These are phyloP conservation scores for Leishmania mexicana DNA, from an alignment of 208 protist species.

Conservation along the genomic window DNA sequence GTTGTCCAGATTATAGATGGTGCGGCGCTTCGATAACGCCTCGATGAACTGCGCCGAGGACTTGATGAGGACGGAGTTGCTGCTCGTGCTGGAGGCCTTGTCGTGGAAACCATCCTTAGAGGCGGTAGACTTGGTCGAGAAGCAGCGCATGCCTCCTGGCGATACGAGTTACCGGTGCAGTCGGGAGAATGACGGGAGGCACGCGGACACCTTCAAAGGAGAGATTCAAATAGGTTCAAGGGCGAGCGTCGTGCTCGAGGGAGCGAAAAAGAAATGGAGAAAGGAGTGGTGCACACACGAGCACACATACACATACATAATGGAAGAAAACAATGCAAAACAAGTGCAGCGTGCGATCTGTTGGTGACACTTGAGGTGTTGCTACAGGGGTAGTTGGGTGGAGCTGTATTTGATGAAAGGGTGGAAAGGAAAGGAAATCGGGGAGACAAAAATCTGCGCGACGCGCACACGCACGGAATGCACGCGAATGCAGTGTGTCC, in stretches of 20 bases:
- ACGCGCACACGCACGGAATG: background rate
- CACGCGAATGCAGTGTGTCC: background rate
- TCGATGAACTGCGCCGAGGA: slow-evolving; percentile 15
- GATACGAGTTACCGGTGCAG: background rate
- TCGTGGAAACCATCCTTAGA: background rate
- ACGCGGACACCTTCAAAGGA: background rate
- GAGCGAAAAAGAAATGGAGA: background rate
- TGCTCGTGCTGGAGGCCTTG: background rate
- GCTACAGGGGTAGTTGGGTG: no score
- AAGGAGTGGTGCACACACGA: background rate
- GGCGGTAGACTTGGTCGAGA: slow-evolving; percentile 22
- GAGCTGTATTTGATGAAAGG: no score
- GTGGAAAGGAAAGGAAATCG: no score
- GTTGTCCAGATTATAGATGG: slow-evolving; percentile 43
- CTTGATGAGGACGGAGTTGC: background rate
- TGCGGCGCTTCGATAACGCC: slow-evolving; percentile 35
- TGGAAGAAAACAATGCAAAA: no score
- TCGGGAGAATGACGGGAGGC: background rate
- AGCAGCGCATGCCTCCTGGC: slow-evolving; percentile 1
- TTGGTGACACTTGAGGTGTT: no score
- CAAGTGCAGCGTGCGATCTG: no score
- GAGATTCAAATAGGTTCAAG: background rate
- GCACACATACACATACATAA: background rate
- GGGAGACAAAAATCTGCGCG: no score
- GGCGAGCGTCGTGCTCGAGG: no score